phyloP scores from a whole-genome alignment of 2,329 filamentous ascomycete species.

The Botrytis galanthina region DNA sequence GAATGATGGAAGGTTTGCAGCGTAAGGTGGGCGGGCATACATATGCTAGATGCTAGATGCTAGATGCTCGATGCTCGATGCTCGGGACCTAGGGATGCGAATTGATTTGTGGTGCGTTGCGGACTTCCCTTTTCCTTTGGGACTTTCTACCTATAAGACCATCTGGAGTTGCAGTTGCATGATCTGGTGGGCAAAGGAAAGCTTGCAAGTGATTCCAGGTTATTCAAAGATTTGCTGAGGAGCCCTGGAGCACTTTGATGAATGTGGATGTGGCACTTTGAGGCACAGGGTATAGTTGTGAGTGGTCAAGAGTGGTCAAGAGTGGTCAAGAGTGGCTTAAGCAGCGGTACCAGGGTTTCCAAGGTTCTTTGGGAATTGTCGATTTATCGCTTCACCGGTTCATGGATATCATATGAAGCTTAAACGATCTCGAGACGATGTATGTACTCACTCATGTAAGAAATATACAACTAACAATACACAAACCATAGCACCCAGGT shows the following conservation, averaged over 20 bases:
- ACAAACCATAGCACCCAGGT: neutral
- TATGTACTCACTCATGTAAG: neutral
- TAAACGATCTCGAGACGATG: neutral
- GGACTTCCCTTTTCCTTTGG: neutral
- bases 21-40: neutral
- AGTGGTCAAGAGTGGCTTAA: neutral
- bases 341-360: neutral
- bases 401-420: neutral
- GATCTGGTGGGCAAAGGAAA: constrained; percentile 15
- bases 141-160: neutral
- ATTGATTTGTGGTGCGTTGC: neutral
- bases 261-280: constrained; percentile 10
- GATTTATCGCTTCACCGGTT: neutral
- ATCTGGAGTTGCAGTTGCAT: constrained; percentile 11
- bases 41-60: neutral
- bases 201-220: neutral
- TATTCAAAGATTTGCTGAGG: neutral
- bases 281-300: constrained; percentile 1
- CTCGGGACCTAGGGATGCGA: neutral
- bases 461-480: neutral
- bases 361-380: neutral
- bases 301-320: neutral
- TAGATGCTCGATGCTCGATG: neutral
- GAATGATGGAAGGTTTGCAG: neutral
- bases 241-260: neutral